These are phyloP conservation scores for Hirsutella thompsonii DNA, from an alignment of 2,329 filamentous ascomycete genomes.

Conservation along the genomic window DNA sequence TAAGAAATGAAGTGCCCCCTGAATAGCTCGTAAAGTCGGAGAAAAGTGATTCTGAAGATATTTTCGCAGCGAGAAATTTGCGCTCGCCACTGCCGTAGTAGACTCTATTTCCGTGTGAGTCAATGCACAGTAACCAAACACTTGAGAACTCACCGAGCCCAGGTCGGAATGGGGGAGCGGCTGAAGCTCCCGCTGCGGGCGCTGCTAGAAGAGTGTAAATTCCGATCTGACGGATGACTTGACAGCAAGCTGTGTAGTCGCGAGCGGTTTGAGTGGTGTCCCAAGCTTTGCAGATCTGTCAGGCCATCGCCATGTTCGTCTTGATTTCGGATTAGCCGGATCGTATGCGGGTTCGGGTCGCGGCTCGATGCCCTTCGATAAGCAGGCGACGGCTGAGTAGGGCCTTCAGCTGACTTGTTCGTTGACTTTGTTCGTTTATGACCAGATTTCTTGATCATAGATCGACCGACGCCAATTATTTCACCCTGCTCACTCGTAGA, in stretches of 20 bases:
- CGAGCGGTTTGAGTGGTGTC: constrained; percentile 38
- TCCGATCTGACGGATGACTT: constrained; percentile 35
- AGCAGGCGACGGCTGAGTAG: constrained; percentile 25
- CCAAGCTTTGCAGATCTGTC: constrained; percentile 42
- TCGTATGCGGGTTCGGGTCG: constrained; percentile 19
- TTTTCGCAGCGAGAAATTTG: constrained; percentile 31
- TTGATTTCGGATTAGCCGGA: constrained; percentile 38
- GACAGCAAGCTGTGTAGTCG: constrained; percentile 39
- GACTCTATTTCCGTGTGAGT: constrained; percentile 25
- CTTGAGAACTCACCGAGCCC: constrained; percentile 31
- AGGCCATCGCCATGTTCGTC: constrained; percentile 54
- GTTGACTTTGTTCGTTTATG: constrained; percentile 21
- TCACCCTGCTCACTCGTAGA: constrained; percentile 37
- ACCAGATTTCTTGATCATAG: constrained; percentile 32
- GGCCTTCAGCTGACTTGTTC: constrained; percentile 7
- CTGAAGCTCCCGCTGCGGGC: constrained; percentile 33
- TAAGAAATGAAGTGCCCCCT: constrained; percentile 29
- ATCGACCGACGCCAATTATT: constrained; percentile 41
- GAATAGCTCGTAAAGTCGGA: constrained; percentile 36
- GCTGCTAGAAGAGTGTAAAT: constrained; percentile 37
- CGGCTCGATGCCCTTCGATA: constrained; percentile 25
- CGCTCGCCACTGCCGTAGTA: constrained; percentile 60
- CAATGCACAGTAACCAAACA: neutral
- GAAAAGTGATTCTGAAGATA: constrained; percentile 30
- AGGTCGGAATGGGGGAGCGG: constrained; percentile 33